phyloP scores from a whole-genome alignment of 352 stramenopile species.

The Phytopythium vexans region DNA sequence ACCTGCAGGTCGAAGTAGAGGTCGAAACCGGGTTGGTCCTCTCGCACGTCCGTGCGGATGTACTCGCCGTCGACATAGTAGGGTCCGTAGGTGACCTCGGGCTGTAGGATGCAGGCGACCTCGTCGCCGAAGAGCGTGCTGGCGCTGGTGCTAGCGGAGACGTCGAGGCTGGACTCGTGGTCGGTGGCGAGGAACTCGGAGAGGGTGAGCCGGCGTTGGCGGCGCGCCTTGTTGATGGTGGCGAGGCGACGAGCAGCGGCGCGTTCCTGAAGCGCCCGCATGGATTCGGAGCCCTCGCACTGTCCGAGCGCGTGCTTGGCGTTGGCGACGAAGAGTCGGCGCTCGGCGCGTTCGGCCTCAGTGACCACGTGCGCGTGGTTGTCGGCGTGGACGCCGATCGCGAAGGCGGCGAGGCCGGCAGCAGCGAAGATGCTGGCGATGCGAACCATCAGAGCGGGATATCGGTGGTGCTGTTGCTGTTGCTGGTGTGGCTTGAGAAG shows the following conservation, averaged over 20 bases:
- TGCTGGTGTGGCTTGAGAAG: not conserved
- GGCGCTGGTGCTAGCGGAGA: constrained; percentile 7
- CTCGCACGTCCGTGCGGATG: constrained; percentile 17
- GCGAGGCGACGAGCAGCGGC: constrained; percentile 9
- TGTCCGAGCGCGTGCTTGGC: too few species aligned
- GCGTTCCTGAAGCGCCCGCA: constrained; percentile 12
- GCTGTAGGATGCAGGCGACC: constrained; percentile 9
- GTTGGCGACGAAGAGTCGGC: constrained; percentile 7
- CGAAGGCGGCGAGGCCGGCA: not conserved
- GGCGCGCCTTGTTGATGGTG: constrained; percentile 10
- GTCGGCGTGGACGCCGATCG: constrained; percentile 5
- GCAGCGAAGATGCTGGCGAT: constrained; percentile 6
- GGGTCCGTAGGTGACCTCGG: constrained; percentile 20
- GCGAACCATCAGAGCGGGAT: too few species aligned
- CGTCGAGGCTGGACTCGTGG: constrained; percentile 11
- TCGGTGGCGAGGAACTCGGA: constrained; percentile 8
- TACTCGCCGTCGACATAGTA: constrained; percentile 22
- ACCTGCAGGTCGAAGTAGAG: constrained; percentile 24
- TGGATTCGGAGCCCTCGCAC: not conserved
- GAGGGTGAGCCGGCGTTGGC: constrained; percentile 12
- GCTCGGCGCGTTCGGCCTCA: not conserved
- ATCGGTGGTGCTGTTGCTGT: too few species aligned
- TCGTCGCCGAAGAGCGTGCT: constrained; percentile 12
- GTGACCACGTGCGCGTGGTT: constrained; percentile 6
- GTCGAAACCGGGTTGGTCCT: constrained; percentile 12